Evolutionary conservation across 2,329 filamentous ascomycete species (phyloP).

Genomic region (Xylogone sp.): DNA sequence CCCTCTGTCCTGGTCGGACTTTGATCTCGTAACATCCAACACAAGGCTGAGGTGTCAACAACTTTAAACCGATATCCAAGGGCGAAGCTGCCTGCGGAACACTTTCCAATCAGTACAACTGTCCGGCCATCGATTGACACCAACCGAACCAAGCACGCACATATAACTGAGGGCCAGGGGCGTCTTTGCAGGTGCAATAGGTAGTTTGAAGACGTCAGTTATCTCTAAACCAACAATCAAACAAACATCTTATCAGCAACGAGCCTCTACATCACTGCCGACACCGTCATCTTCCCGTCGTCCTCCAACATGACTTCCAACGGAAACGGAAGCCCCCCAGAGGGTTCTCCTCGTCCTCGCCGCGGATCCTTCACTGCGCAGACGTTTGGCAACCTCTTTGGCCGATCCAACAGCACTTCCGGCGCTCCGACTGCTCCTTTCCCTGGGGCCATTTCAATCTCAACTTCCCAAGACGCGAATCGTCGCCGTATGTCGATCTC

Average conservation of each 20-base stretch:
- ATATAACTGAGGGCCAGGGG: background rate
- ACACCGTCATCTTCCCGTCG: background rate
- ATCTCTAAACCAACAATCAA: background rate
- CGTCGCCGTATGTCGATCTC: constrained; percentile 71
- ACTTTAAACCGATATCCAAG: background rate
- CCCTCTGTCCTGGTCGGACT: background rate
- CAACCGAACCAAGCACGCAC: background rate
- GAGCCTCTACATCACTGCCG: background rate
- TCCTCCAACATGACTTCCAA: constrained; percentile 37
- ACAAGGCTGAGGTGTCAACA: background rate
- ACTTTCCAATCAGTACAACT: background rate
- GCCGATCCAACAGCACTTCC: constrained; percentile 46
- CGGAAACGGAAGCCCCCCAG: constrained; percentile 33
- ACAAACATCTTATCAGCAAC: background rate
- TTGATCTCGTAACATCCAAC: background rate
- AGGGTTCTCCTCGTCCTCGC: constrained; percentile 35
- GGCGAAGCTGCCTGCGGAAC: background rate
- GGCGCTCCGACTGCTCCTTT: constrained; percentile 41
- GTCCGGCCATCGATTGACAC: background rate
- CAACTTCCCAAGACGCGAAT: constrained; percentile 50
- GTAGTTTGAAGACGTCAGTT: background rate
- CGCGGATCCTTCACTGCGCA: constrained; percentile 41
- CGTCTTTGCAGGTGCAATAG: background rate
- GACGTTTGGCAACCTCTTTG: constrained; percentile 46
- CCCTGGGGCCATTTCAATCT: constrained; percentile 43